Base-by-base conservation (phyloP, 2,329 filamentous ascomycete genomes). In the Thermoascus crustaceus region DNA sequence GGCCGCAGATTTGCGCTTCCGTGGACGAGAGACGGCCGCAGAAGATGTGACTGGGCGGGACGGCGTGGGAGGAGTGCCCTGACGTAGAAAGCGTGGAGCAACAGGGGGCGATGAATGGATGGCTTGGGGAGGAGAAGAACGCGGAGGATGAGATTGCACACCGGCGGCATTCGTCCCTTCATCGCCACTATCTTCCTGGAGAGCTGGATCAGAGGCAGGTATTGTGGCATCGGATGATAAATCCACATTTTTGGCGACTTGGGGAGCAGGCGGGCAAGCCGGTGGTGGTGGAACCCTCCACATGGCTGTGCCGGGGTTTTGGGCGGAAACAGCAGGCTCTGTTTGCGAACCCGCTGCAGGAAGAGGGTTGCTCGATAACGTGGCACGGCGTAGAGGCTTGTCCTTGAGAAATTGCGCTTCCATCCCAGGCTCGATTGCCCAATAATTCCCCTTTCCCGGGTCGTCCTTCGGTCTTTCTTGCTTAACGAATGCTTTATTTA, bases 401-500 rank as follows among this genome's bases (percentile, higher is more conserved):
- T 93, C 84, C 62, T 89, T 91, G 61, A 94, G 73, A 58, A 94
- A 96, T 47, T 86, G 79, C 42, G 78, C 74, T 66, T 96, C 91
- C 66, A 85, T 85, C 11, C 89, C 89, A n/a, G 79, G 73, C 53
- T 88, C 80, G 52, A 98, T 94, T 27, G 80, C 78, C 91, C 91
- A 96, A 66, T 96, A 96, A 61, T 94, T 89, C 27, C 91, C 91
- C 64, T 96, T 96, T 50, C 91, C 91, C 3, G 89, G 88, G 53
- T 96, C 91, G 55, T 95, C 88, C 69, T 96, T 96, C 38, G 88
- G 87, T 40, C 91, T 77, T 61, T 95, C 88, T 54, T 94, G 83
- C 66, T 96, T 96, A 57, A 88, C 80, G 55, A 96, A 96, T 30
- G 85, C 85, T 66, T 96, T 96, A 71, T 95, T 94, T 29, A 98